A percentile compares a stretch with the other conserved stretches of the same genome.
Conservation (phyloP, 495 filamentous ascomycete species). For the Hypoxylon subgilvum region DNA sequence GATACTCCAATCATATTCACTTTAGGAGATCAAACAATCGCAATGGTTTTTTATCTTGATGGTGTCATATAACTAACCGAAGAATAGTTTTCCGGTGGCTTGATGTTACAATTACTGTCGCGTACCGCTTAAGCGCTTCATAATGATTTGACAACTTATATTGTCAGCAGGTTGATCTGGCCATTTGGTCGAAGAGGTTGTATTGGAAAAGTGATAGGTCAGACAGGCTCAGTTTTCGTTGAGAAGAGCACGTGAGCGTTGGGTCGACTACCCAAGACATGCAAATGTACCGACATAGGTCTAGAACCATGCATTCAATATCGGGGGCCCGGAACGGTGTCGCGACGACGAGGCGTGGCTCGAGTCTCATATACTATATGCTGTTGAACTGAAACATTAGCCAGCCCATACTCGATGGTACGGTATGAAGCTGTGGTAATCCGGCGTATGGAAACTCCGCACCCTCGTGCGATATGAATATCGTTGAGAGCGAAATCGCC, state of each 20-base stretch:
- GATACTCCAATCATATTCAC: too few species aligned
- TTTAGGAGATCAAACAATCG: too few species aligned
- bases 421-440: constrained; percentile 2
- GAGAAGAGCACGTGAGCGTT: constrained; percentile 6
- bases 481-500: constrained; percentile 8
- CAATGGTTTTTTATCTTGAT: too few species aligned
- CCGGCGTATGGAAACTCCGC: constrained; percentile 22
- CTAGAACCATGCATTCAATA: constrained; percentile 14
- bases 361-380: constrained; percentile 1
- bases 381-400: not conserved
- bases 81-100: too few species aligned
- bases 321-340: not conserved
- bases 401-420: not conserved
- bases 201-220: not conserved
- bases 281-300: constrained; percentile 16
- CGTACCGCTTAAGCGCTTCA: too few species aligned
- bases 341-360: constrained; percentile 2
- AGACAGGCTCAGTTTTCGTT: not conserved
- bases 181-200: too few species aligned
- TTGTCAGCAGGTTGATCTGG: too few species aligned
- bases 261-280: constrained; percentile 12
- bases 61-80: too few species aligned
- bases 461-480: constrained; percentile 12
- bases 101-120: too few species aligned
- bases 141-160: too few species aligned